A percentile compares a stretch with the other conserved stretches of the same genome.
These are phyloP conservation scores for Colletotrichum sp. DNA, from an alignment of 2,329 filamentous ascomycete genomes.

Conservation along the genomic window DNA sequence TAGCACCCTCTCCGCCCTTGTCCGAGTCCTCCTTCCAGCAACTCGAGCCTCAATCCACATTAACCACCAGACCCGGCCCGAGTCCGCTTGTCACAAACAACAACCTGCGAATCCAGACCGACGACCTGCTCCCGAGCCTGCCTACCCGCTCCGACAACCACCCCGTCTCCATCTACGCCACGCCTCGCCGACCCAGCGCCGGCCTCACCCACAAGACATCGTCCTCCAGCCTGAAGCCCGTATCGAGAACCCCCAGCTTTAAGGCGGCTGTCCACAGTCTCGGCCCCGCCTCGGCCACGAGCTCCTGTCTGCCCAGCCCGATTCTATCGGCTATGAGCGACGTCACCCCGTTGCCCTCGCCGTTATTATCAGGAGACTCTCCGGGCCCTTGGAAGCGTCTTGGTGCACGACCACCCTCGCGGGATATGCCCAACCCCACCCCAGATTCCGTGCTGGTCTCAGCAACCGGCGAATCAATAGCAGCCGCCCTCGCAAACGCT, in stretches of 20 bases:
- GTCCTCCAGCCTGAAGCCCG: slow-evolving; percentile 50
- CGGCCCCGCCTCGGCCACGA: slow-evolving; percentile 60
- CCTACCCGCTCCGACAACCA: slow-evolving; percentile 30
- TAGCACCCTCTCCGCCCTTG: slow-evolving; percentile 40
- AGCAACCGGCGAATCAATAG: slow-evolving; percentile 56
- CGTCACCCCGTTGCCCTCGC: slow-evolving; percentile 80
- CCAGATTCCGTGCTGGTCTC: slow-evolving; percentile 55
- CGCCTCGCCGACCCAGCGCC: slow-evolving; percentile 24
- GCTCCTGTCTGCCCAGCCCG: slow-evolving; percentile 74
- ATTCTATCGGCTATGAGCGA: slow-evolving; percentile 78
- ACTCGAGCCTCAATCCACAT: slow-evolving; percentile 9
- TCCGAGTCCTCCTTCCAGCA: slow-evolving; percentile 24
- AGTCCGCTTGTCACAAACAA: slow-evolving; percentile 19
- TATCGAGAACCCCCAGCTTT: slow-evolving; percentile 66
- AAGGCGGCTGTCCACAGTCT: slow-evolving; percentile 60
- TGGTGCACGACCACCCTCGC: slow-evolving; percentile 50
- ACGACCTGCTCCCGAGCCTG: slow-evolving; percentile 28
- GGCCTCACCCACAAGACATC: slow-evolving; percentile 45
- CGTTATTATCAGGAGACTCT: slow-evolving; percentile 69
- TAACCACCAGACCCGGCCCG: not conserved
- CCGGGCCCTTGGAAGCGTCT: slow-evolving; percentile 70
- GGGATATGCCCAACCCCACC: slow-evolving; percentile 44
- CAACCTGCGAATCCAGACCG: slow-evolving; percentile 43
- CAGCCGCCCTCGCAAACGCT: slow-evolving; percentile 54
- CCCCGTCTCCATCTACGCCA: slow-evolving; percentile 36